Evolutionary conservation across 2,329 filamentous ascomycete species (phyloP).

Genomic region (Ophiostoma novo-ulmi): DNA sequence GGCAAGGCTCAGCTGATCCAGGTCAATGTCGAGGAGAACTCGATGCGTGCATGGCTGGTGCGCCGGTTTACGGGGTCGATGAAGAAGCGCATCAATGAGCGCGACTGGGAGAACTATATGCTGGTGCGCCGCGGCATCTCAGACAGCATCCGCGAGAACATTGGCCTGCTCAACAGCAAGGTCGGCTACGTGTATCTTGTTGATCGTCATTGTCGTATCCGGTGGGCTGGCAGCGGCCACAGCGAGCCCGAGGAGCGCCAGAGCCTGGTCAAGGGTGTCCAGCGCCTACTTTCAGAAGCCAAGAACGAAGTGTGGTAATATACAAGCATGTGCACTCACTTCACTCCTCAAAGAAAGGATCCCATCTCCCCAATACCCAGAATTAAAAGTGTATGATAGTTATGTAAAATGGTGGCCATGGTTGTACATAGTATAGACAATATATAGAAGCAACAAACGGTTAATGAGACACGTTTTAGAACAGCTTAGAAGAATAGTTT

Average conservation of each 20-base stretch:
- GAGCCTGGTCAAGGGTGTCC: constrained; percentile 60
- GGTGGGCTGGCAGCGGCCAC: constrained; percentile 83
- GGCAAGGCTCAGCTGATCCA: constrained; percentile 65
- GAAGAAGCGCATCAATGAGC: constrained; percentile 45
- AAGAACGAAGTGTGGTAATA: constrained; percentile 16
- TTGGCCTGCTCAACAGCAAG: constrained; percentile 76
- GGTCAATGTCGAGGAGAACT: constrained; percentile 83
- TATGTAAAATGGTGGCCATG: not conserved
- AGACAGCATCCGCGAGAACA: constrained; percentile 56
- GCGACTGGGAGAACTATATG: constrained; percentile 58
- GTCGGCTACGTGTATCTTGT: constrained; percentile 92
- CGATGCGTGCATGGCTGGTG: constrained; percentile 57
- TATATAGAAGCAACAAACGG: not conserved
- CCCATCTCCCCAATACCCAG: not conserved
- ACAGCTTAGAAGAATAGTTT: not conserved
- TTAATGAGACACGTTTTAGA: not conserved
- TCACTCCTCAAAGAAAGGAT: not conserved
- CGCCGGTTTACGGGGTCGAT: constrained; percentile 52
- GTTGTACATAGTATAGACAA: constrained; percentile 1
- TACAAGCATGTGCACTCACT: not conserved
- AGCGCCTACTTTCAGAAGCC: constrained; percentile 48
- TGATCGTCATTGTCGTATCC: constrained; percentile 79
- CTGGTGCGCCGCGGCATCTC: constrained; percentile 54
- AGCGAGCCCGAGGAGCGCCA: constrained; percentile 62
- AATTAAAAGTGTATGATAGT: constrained; percentile 3